Evolutionary conservation across 306 rosid species (phyloP), one percentile per base, ranked within the genome.

Genomic region (Lathyrus sativus): DNA sequence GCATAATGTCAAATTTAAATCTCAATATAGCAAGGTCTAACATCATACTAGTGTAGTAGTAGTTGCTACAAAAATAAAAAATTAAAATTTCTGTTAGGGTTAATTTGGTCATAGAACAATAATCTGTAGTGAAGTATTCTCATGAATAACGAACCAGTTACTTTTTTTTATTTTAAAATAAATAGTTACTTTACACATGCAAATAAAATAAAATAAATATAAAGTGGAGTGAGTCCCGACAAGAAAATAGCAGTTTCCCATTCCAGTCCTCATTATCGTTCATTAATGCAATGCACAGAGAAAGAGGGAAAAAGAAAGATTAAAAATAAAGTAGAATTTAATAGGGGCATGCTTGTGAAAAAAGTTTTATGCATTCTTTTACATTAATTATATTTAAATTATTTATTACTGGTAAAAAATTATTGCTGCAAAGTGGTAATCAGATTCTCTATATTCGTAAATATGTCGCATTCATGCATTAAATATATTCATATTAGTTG

Each of bases 251-350:
- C 81, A 76, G 79, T 82, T 81, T 76, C 69, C 71, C 74, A 62
- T 76, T 64, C 13, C 66, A 37, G 41, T 60, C 81, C 81, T 83
- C 74, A 80, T 70, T 84, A 74, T 75, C 31, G 17, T 41, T 82
- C 95, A 80, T 87, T 79, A 84, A 90, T 88, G 91, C 71, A 53
- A 6, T 54, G 46, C 65, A 59, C 51, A 59, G 33, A 51, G 17
- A 64, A 45, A 12, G 50, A 19, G 50, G 31, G 38, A 90, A 65
- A 41, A 78, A 28, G 11, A 41, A 74, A 24, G 6, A 11, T 3
- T 13, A n/a, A 14, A n/a, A 46, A 12, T 10, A 10, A 9, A 42
- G n/a, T 11, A 42, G 26, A 2, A 4, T 49, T 15, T 49, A 17
- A 17, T 17, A 15, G 11, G 46, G 46, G 26, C 19, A 14, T 46